A percentile compares a stretch with the other conserved stretches of the same genome.
phyloP scores from a whole-genome alignment of 75 land plant genomes.

The Sequoiadendron giganteum region DNA sequence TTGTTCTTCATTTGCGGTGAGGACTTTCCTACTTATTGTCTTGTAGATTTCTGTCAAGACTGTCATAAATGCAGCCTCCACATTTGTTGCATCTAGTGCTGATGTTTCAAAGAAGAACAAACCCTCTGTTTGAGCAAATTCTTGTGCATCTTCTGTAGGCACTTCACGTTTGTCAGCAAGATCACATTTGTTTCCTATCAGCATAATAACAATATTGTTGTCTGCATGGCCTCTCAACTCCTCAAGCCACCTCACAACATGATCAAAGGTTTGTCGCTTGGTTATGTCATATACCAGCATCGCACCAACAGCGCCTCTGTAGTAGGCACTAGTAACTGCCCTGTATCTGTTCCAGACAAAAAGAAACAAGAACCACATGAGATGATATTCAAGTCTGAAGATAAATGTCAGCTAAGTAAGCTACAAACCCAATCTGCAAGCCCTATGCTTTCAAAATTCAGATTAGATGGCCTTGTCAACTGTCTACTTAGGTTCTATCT shows the following conservation, averaged over 20 bases:
- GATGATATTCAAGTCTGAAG: background rate
- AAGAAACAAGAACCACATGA: background rate
- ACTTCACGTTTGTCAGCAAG: conserved; percentile 22
- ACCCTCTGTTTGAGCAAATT: conserved; percentile 46
- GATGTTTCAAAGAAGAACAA: conserved; percentile 56
- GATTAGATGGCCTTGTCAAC: background rate
- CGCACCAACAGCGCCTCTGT: conserved; percentile 40
- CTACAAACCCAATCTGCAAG: background rate
- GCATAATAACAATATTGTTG: conserved; percentile 33
- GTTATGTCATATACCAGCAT: conserved; percentile 42
- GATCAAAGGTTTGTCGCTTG: conserved; percentile 33
- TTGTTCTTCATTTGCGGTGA: conserved; percentile 32
- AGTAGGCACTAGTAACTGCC: conserved; percentile 42
- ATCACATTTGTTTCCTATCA: conserved; percentile 33
- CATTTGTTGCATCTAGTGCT: conserved; percentile 53
- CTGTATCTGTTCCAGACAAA: conserved; percentile 21
- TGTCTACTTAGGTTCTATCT: background rate
- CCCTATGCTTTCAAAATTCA: background rate
- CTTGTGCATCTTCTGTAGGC: conserved; percentile 27
- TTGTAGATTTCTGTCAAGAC: conserved; percentile 39
- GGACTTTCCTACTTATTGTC: conserved; percentile 37
- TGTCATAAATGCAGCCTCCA: conserved; percentile 44
- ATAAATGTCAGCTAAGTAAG: background rate
- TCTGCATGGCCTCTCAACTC: conserved; percentile 34
- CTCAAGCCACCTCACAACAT: conserved; percentile 35